Base-by-base conservation (phyloP, 116 monocot genomes). In the Papilionanthe hybrid region DNA sequence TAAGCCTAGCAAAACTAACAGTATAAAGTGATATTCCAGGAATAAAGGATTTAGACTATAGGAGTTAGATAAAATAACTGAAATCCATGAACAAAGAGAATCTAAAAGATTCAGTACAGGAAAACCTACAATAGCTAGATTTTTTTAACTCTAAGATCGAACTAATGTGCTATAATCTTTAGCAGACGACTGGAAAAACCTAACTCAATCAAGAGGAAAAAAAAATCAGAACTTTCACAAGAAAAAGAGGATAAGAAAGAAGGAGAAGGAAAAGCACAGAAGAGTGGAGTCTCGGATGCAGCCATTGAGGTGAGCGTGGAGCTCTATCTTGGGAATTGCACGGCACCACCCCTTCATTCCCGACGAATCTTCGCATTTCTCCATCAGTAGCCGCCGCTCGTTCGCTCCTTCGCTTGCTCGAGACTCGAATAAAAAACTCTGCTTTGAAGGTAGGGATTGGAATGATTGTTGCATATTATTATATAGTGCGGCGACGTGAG, bases 241-340 rank as follows among this genome's bases (percentile, higher is more conserved):
- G 69, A 49, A 74, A 72, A 55, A 71, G 42, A 75, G 22, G n/a
- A 44, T 17, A 32, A 25, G 28, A 23, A 30, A 74, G 47, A 68
- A 25, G 56, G 71, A 60, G 78, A 56, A n/a, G 63, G 30, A 65
- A 78, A 27, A 77, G 74, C 50, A 96, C 96, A 96, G 85, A 55
- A 96, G 93, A 18, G 96, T 96, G 86, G 96, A 90, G 76, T 93
- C 87, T 83, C 96, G 84, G 82, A 96, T 84, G 78, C 92, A 96
- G 42, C 96, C 93, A 79, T 96, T 96, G 84, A 96, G 92, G 81
- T 96, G 96, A 55, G 96, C 90, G 55, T 94, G 94, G 72, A 94
- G 92, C 84, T 94, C 96, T 63, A 94, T 87, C 86, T 96, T 94
- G 18, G 94, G 92, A 49, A 90, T 85, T 45, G 53, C 74, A 17